Evolutionary conservation across 2,329 filamentous ascomycete species (phyloP), one percentile per base, ranked within the genome.

Genomic region (Xylariales sp.): DNA sequence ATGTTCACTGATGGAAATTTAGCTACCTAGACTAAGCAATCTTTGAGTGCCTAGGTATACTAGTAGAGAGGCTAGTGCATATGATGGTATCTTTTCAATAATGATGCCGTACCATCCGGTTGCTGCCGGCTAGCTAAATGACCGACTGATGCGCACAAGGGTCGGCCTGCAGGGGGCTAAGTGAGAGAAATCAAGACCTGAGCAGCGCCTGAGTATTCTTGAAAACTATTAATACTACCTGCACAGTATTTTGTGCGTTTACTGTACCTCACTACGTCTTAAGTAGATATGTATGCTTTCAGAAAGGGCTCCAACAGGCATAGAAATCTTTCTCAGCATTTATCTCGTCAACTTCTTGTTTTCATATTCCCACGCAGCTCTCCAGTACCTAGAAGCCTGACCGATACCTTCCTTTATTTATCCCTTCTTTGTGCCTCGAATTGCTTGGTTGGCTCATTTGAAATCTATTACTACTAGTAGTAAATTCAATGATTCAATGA

Each of bases 51-150:
- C 10, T 41, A 41, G 12, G 10, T 14, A 41, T 23, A 12, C 4
- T 14, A 41, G 10, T 41, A 4, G 12, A 41, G 39, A 41, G 39
- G 12, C 39, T 41, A n/a, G 10, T 39, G 30, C 18, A 28, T n/a
- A 39, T 28, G 5, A 12, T 59, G 32, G 28, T 54, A n/a, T 23
- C 12, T 49, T 5, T 39, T 57, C 34, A 39, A 55, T 41, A 16
- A 36, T 9, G 8, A 52, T 55, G 55, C 65, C 65, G 60, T 58
- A 62, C 39, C 62, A 65, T 65, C 66, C 66, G 62, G 66, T 62
- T 65, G 36, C 58, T 68, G 34, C 66, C 66, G 67, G 34, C 60
- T 14, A 64, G 45, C 56, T 48, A 53, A 48, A 30, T 52, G 32
- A 57, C 23, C 23, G 53, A 58, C 23, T 62, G 55, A 61, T 67